Percentiles rank a stretch among this genome's conserved stretches.
Evolutionary conservation across 805 yeast species (phyloP).

Genomic region (Candida quercuum): DNA sequence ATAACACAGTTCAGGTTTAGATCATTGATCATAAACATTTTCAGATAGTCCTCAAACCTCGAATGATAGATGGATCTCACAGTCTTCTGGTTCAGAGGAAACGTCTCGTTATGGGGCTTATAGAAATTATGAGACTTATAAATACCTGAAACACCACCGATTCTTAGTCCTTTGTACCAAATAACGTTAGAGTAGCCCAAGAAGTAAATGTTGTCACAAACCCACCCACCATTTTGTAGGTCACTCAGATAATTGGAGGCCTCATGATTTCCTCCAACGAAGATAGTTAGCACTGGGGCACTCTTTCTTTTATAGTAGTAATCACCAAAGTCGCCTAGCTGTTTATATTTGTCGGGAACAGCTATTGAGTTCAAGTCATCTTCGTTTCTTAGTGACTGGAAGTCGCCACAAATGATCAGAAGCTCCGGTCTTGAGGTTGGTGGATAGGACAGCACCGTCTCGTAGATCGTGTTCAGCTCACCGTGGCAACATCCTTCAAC

Average conservation of each 20-base stretch:
- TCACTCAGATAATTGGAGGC: conserved; percentile 73
- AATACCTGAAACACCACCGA: conserved; percentile 84
- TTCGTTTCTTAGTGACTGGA: conserved; percentile 68
- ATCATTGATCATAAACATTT: conserved; percentile 39
- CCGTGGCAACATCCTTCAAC: conserved; percentile 94
- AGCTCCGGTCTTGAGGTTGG: conserved; percentile 38
- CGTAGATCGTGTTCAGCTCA: conserved; percentile 55
- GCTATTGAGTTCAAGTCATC: conserved; percentile 65
- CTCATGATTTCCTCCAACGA: conserved; percentile 96
- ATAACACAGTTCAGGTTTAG: conserved; percentile 49
- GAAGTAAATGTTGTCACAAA: conserved; percentile 81
- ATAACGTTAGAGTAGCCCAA: conserved; percentile 74
- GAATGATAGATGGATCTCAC: conserved; percentile 67
- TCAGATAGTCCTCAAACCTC: conserved; percentile 50
- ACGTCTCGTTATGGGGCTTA: conserved; percentile 32
- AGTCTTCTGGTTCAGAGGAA: conserved; percentile 44
- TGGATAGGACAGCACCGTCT: conserved; percentile 21
- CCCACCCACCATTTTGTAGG: conserved; percentile 86
- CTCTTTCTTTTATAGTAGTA: conserved; percentile 54
- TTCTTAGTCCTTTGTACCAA: conserved; percentile 69
- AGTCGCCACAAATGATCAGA: conserved; percentile 84
- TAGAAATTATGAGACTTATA: conserved; percentile 50
- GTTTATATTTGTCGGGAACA: conserved; percentile 73
- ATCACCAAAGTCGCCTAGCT: conserved; percentile 72
- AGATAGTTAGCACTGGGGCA: conserved; percentile 76